Conservation (phyloP, 768 basidiomycete genomes). For the Neoboletus brunneissimus region DNA sequence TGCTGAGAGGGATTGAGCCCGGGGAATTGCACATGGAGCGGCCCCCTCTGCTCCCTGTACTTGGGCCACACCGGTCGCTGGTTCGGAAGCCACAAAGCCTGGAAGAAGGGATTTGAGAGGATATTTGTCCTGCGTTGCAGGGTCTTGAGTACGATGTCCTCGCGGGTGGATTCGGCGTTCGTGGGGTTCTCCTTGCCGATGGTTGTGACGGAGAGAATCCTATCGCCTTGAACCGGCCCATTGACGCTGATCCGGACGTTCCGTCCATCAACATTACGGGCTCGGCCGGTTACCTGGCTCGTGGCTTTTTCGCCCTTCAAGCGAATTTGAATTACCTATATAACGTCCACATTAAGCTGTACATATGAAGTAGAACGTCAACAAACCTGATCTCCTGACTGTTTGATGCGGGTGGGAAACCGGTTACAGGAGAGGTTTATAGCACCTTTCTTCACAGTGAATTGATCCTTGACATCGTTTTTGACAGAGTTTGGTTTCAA, state of each 20-base stretch:
- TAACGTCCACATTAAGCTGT: not conserved
- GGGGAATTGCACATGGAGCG: not conserved
- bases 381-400: constrained; percentile 40
- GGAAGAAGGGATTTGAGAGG: constrained; percentile 25
- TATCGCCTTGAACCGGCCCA: constrained; percentile 14
- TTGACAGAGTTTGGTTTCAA: constrained; percentile 43
- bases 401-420: constrained; percentile 43
- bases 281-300: constrained; percentile 17
- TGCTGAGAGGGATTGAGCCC: constrained; percentile 29
- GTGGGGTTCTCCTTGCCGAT: constrained; percentile 56
- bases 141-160: constrained; percentile 19
- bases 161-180: constrained; percentile 43
- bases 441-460: constrained; percentile 26
- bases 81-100: constrained; percentile 27
- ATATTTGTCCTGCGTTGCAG: constrained; percentile 20
- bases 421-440: constrained; percentile 39
- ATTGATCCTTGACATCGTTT: constrained; percentile 39
- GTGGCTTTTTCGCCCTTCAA: constrained; percentile 1
- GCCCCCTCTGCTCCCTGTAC: not conserved
- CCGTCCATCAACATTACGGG: constrained; percentile 36
- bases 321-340: constrained; percentile 22
- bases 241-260: constrained; percentile 31
- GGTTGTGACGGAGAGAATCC: constrained; percentile 40
- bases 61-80: constrained; percentile 18
- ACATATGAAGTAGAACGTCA: not conserved